Conservation (phyloP, 148 eudicot genomes). For the Persicaria maculosa region DNA sequence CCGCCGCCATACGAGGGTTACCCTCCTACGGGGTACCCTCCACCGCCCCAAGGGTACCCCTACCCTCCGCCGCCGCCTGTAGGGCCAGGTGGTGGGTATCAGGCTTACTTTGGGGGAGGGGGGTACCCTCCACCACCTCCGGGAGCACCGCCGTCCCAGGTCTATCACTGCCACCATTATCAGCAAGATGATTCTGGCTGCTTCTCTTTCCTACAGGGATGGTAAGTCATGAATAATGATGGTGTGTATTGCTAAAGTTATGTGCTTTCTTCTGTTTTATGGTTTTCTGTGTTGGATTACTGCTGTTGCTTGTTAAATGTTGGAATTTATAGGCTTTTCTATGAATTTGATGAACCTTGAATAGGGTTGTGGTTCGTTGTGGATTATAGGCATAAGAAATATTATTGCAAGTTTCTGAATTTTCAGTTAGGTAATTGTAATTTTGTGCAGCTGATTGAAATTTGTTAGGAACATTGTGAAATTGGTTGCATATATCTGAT, state of each 20-base stretch:
- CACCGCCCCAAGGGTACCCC: background rate
- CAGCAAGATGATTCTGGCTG: conserved; percentile 9
- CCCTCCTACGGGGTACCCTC: conserved; percentile 6
- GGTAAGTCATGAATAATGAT: background rate
- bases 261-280: background rate
- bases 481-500: background rate
- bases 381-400: background rate
- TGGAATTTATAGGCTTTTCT: background rate
- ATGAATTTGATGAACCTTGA: background rate
- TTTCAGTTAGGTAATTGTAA: background rate
- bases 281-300: background rate
- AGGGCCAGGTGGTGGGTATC: conserved; percentile 14
- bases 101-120: conserved; percentile 11
- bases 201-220: conserved; percentile 13
- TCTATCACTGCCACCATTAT: conserved; percentile 10
- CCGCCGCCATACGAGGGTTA: conserved; percentile 14
- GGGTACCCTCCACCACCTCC: conserved; percentile 10
- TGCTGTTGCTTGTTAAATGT: background rate
- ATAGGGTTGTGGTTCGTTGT: background rate
- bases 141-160: background rate
- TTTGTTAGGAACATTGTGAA: background rate
- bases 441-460: background rate
- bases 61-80: conserved; percentile 12
- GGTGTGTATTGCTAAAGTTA: background rate
- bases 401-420: background rate